Percentiles rank a stretch among this genome's conserved stretches.
These are phyloP conservation scores for Vitis labrusca DNA, from an alignment of 164 flowering plant species.

Conservation along the genomic window DNA sequence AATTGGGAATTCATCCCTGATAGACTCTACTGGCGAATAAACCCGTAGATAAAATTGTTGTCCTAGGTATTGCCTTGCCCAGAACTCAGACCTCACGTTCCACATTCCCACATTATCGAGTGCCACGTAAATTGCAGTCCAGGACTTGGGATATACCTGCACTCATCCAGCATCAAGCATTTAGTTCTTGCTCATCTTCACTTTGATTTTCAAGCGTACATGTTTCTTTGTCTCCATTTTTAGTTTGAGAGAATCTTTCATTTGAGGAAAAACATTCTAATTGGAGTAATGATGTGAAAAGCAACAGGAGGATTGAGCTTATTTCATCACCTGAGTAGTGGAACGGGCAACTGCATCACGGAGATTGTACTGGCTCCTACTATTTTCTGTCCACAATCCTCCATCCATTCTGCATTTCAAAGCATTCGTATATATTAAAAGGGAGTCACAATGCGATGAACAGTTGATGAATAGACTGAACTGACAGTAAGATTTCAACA, in stretches of 20 bases:
- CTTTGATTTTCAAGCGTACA: too few species aligned
- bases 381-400: conserved; percentile 61
- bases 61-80: conserved; percentile 90
- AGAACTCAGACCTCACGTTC: conserved; percentile 79
- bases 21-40: conserved; percentile 53
- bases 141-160: conserved; percentile 86
- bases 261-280: too few species aligned
- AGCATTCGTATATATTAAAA: neutral
- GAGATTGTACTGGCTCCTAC: conserved; percentile 69
- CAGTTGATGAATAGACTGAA: too few species aligned
- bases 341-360: conserved; percentile 71
- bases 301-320: neutral
- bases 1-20: conserved; percentile 79
- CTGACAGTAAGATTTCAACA: too few species aligned
- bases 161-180: conserved; percentile 2
- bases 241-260: too few species aligned
- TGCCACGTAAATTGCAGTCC: conserved; percentile 78
- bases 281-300: too few species aligned
- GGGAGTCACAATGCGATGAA: too few species aligned
- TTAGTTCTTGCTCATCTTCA: neutral
- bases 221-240: too few species aligned
- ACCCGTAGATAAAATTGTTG: conserved; percentile 86
- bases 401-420: conserved; percentile 77
- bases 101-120: conserved; percentile 93
- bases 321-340: conserved; percentile 65